These are phyloP conservation scores for Agarophyton chilense DNA, from an alignment of 23 red algal species.

Conservation along the genomic window DNA sequence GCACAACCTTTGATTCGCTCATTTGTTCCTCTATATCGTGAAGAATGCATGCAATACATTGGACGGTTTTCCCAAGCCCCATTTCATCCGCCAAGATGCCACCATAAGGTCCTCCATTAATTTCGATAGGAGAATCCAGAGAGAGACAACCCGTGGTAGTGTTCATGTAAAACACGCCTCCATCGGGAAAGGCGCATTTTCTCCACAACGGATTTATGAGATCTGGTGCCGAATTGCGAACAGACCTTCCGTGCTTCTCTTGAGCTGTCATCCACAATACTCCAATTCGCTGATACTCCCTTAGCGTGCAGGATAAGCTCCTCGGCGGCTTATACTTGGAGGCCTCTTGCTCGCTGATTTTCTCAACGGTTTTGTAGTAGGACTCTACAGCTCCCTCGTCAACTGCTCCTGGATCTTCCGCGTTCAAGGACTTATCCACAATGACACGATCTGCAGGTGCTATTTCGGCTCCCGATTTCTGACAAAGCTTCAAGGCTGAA, in stretches of 20 bases:
- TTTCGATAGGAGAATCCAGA: slow-evolving; percentile 32
- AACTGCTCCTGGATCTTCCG: slow-evolving; percentile 36
- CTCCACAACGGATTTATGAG: slow-evolving; percentile 74
- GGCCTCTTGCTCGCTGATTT: slow-evolving; percentile 32
- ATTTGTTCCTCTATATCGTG: slow-evolving; percentile 44
- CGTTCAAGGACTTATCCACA: background rate
- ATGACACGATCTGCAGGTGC: background rate
- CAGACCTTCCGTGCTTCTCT: slow-evolving; percentile 46
- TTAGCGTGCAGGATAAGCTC: slow-evolving; percentile 31
- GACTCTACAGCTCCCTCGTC: slow-evolving; percentile 41
- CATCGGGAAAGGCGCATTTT: slow-evolving; percentile 39
- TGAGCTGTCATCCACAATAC: slow-evolving; percentile 51
- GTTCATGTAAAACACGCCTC: slow-evolving; percentile 76
- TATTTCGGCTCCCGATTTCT: background rate
- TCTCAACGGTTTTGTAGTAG: slow-evolving; percentile 44
- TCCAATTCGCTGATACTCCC: slow-evolving; percentile 61
- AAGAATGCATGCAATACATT: slow-evolving; percentile 79
- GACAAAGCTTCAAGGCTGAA: slow-evolving; percentile 30
- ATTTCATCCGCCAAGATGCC: slow-evolving; percentile 95
- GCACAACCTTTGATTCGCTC: background rate
- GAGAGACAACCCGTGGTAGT: slow-evolving; percentile 41
- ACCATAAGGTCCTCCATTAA: slow-evolving; percentile 40
- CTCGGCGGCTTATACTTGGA: slow-evolving; percentile 41
- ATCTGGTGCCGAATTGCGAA: background rate
- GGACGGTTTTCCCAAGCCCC: slow-evolving; percentile 92